Percentiles rank a stretch among this genome's conserved stretches.
Conservation (phyloP, 768 basidiomycete genomes). For the Trametes villosa region DNA sequence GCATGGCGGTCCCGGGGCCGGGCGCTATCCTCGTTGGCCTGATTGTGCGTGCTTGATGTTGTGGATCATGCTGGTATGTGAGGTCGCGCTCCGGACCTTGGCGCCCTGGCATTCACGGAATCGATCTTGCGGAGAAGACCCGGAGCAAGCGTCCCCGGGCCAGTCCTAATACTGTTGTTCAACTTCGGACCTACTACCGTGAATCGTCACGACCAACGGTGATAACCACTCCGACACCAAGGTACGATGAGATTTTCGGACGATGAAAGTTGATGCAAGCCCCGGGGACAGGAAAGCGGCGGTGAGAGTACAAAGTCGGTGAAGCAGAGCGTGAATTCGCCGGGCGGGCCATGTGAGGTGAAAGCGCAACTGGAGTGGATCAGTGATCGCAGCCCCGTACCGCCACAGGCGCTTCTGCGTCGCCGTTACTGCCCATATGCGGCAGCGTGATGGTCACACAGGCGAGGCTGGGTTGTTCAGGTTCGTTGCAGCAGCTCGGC, state of each 20-base stretch:
- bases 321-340: not conserved
- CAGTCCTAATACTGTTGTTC: too few species aligned
- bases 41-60: not conserved
- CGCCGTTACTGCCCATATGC: not conserved
- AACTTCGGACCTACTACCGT: too few species aligned
- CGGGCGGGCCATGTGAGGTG: not conserved
- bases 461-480: not conserved
- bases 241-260: too few species aligned
- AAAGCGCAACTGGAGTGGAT: not conserved
- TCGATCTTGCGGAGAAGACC: too few species aligned
- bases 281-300: too few species aligned
- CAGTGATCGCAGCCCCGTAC: not conserved
- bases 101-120: too few species aligned
- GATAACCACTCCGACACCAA: too few species aligned
- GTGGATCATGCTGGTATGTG: not conserved
- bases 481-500: not conserved
- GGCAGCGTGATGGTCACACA: constrained; percentile 6
- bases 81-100: too few species aligned
- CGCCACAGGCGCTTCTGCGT: not conserved
- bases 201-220: too few species aligned
- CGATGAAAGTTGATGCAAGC: too few species aligned
- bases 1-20: too few species aligned
- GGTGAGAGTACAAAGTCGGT: not conserved
- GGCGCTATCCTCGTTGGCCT: not conserved
- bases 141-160: too few species aligned